These are phyloP conservation scores for Hygrocybe coccinea DNA, from an alignment of 768 basidiomycete genomes.

Conservation along the genomic window DNA sequence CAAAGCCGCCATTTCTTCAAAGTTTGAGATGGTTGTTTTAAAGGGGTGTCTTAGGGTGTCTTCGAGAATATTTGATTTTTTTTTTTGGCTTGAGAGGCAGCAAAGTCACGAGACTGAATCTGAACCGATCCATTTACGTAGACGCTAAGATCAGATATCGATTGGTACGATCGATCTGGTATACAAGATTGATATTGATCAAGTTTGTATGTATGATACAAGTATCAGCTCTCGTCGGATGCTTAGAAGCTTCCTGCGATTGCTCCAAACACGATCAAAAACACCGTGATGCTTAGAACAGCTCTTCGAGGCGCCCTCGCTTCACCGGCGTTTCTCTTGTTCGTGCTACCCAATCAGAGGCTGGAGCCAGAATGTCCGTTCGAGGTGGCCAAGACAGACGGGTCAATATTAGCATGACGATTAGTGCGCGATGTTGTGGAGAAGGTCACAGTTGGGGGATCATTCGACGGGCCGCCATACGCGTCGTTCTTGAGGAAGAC, in stretches of 20 bases:
- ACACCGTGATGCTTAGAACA: background rate
- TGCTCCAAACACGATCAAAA: background rate
- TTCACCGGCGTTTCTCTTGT: constrained; percentile 18
- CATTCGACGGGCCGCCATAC: constrained; percentile 25
- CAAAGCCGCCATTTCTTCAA: too few relatives aligned
- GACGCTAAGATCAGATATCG: too few relatives aligned
- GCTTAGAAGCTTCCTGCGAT: too few relatives aligned
- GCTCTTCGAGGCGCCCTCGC: background rate
- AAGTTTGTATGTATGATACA: too few relatives aligned
- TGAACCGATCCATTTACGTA: too few relatives aligned
- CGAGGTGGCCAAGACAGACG: constrained; percentile 49
- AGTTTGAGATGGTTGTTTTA: too few relatives aligned
- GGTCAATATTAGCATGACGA: constrained; percentile 50
- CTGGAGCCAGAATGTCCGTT: constrained; percentile 38
- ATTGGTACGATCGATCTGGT: too few relatives aligned
- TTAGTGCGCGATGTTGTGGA: constrained; percentile 52
- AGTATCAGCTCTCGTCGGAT: background rate
- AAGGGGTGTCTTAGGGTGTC: too few relatives aligned
- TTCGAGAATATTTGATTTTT: too few relatives aligned
- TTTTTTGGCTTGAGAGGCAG: too few relatives aligned
- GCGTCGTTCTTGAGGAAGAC: constrained; percentile 57
- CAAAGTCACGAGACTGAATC: too few relatives aligned
- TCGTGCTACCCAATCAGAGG: constrained; percentile 31
- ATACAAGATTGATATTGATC: too few relatives aligned
- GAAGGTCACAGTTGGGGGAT: constrained; percentile 39